A percentile compares a stretch with the other conserved stretches of the same genome.
Evolutionary conservation across 371 early-diverging fungal genomes (phyloP).

Genomic region (Saksenaea vasiformis): DNA sequence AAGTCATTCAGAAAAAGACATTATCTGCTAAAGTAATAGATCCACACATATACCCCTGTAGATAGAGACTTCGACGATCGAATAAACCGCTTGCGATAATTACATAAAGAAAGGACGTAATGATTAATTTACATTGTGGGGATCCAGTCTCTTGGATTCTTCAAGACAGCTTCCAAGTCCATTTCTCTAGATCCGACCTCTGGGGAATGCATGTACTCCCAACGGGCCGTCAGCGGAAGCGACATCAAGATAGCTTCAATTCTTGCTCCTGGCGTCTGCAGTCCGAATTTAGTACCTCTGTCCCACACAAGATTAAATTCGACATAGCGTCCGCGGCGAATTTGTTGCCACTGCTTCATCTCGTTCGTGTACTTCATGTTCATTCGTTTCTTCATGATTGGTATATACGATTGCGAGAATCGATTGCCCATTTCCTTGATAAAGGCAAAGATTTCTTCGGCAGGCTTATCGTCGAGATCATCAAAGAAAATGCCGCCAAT

Average conservation of each 20-base stretch:
- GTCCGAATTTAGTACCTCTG: slow-evolving; percentile 87
- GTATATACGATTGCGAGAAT: slow-evolving; percentile 77
- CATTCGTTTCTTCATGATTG: slow-evolving; percentile 70
- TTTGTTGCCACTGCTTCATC: slow-evolving; percentile 80
- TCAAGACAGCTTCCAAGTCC: slow-evolving; percentile 74
- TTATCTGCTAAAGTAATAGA: no score
- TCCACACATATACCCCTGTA: no score
- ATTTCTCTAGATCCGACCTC: slow-evolving; percentile 69
- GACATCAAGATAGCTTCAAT: slow-evolving; percentile 86
- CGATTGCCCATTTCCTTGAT: slow-evolving; percentile 68
- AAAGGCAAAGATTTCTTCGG: slow-evolving; percentile 70
- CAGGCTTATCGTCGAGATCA: slow-evolving; percentile 68
- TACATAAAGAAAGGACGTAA: no score
- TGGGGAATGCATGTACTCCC: slow-evolving; percentile 84
- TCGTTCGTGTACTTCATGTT: slow-evolving; percentile 61
- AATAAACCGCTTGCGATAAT: no score
- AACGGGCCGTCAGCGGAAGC: slow-evolving; percentile 77
- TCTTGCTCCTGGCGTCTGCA: slow-evolving; percentile 79
- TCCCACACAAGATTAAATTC: slow-evolving; percentile 88
- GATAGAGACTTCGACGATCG: no score
- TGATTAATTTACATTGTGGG: slow-evolving; percentile 8
- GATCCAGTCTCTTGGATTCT: slow-evolving; percentile 85
- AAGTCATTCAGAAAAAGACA: no score
- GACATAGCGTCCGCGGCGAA: slow-evolving; percentile 85
- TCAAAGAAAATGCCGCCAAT: slow-evolving; percentile 90